Conservation (phyloP, 805 yeast species). For the Tetrapisispora fleetii region DNA sequence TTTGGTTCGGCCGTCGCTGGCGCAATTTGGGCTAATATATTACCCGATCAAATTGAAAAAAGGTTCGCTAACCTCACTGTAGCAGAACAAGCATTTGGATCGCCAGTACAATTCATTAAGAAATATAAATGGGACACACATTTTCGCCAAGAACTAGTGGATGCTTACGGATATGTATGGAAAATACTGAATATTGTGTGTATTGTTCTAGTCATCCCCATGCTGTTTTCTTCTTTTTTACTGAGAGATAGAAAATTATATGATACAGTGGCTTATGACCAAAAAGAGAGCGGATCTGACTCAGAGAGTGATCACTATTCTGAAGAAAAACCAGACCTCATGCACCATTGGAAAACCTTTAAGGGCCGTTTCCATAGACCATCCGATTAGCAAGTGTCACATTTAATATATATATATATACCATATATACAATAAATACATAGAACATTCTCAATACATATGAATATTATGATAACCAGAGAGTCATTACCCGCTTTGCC, state of each 20-base stretch:
- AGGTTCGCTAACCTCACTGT: conserved; percentile 27
- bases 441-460: too few relatives aligned
- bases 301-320: not conserved
- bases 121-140: conserved; percentile 47
- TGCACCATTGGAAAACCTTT: too few relatives aligned
- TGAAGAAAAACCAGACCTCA: not conserved
- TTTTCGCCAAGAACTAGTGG: conserved; percentile 42
- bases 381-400: too few relatives aligned
- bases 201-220: conserved; percentile 41
- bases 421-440: too few relatives aligned
- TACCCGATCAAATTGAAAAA: conserved; percentile 34
- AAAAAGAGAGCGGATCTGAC: not conserved
- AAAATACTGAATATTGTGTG: conserved; percentile 44
- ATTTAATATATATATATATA: too few relatives aligned
- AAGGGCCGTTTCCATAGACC: too few relatives aligned
- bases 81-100: conserved; percentile 35
- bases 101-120: conserved; percentile 40
- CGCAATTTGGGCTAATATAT: conserved; percentile 47
- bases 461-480: too few relatives aligned
- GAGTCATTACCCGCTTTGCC: too few relatives aligned
- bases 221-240: conserved; percentile 38
- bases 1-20: conserved; percentile 56
- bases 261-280: conserved; percentile 6
- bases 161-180: conserved; percentile 46
- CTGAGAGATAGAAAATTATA: conserved; percentile 42